Percentiles rank a stretch among this genome's conserved stretches.
Evolutionary conservation across 305 asterid species (phyloP).

Genomic region (Fraxinus ornus): DNA sequence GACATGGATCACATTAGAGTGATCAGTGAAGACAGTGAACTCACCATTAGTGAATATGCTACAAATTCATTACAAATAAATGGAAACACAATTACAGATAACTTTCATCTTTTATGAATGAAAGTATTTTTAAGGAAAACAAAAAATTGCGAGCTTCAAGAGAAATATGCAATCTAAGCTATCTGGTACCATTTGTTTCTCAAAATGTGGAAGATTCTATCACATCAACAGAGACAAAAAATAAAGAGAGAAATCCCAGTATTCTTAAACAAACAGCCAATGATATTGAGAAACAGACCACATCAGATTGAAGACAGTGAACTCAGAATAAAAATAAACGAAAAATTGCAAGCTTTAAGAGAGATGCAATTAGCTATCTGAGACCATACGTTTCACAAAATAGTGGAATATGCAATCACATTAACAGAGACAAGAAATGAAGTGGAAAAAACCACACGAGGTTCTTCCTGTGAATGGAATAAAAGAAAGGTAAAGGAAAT

Average conservation of each 20-base stretch:
- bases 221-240: not conserved
- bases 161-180: not conserved
- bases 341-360: not conserved
- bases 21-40: not conserved
- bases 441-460: not conserved
- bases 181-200: not conserved
- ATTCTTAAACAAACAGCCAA: constrained; percentile 8
- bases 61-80: not conserved
- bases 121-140: not conserved
- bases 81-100: not conserved
- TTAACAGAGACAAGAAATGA: not conserved
- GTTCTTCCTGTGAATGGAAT: not conserved
- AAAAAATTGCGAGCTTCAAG: not conserved
- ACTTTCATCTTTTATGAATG: not conserved
- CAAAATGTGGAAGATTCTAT: not conserved
- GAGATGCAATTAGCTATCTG: not conserved
- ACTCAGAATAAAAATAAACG: not conserved
- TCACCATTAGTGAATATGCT: not conserved
- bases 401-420: not conserved
- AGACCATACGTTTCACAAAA: not conserved
- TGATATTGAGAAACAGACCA: not conserved
- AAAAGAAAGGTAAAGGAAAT: not conserved
- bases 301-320: not conserved
- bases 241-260: not conserved
- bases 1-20: not conserved